Evolutionary conservation across 495 filamentous ascomycete genomes (phyloP).

Genomic region (Xylaria telfairii): DNA sequence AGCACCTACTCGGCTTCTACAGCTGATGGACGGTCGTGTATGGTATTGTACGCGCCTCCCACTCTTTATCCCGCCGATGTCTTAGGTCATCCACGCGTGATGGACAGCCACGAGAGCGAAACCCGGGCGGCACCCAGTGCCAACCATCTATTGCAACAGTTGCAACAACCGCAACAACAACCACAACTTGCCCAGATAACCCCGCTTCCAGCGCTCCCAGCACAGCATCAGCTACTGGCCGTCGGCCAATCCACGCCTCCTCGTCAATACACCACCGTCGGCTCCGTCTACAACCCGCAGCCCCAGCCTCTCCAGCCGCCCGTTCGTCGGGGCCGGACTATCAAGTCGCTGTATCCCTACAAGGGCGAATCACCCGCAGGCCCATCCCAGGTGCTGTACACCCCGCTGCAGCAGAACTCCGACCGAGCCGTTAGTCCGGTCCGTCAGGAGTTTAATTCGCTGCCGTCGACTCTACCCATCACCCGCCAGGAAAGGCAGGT

Average conservation of each 20-base stretch:
- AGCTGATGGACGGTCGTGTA: too few species aligned
- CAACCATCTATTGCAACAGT: not conserved
- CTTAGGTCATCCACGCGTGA: not conserved
- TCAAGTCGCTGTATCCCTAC: conserved; percentile 35
- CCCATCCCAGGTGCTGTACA: conserved; percentile 42
- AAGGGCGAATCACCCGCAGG: conserved; percentile 30
- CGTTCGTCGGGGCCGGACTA: conserved; percentile 49
- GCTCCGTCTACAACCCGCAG: conserved; percentile 52
- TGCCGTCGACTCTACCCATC: conserved; percentile 1
- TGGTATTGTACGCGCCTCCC: too few species aligned
- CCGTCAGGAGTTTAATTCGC: not conserved
- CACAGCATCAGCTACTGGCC: not conserved
- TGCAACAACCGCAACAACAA: not conserved
- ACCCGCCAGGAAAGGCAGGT: conserved; percentile 17
- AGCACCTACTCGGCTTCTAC: too few species aligned
- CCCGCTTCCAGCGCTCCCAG: too few species aligned
- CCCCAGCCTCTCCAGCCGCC: conserved; percentile 50
- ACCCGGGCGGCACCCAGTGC: not conserved
- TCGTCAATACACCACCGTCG: conserved; percentile 52
- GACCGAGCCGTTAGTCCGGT: conserved; percentile 51
- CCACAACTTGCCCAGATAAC: not conserved
- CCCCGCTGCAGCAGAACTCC: conserved; percentile 56
- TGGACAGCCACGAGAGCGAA: conserved; percentile 3
- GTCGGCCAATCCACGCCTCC: conserved; percentile 1
- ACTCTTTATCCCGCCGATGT: not conserved